Percentiles rank a stretch among this genome's conserved stretches.
phyloP scores from a whole-genome alignment of 1,284 basidiomycete species.

The Melanopsichium pennsylvanicum region DNA sequence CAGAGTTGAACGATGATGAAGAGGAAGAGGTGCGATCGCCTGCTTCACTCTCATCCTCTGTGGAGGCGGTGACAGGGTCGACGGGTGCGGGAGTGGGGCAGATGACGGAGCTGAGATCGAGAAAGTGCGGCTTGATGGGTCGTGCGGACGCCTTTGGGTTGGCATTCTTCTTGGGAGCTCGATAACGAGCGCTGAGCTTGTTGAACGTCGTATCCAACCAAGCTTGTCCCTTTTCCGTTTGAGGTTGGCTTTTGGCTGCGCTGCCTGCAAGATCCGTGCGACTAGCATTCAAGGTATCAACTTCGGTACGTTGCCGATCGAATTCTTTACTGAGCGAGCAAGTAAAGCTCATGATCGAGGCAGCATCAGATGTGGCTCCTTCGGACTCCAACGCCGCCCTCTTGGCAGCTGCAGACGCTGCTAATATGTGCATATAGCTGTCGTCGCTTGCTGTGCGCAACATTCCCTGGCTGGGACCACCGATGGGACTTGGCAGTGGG shows the following conservation, averaged over 20 bases:
- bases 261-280: conserved; percentile 4
- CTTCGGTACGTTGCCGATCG: conserved; percentile 25
- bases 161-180: conserved; percentile 20
- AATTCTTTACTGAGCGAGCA: conserved; percentile 43
- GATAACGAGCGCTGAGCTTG: conserved; percentile 29
- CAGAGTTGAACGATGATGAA: conserved; percentile 26
- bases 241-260: neutral
- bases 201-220: conserved; percentile 43
- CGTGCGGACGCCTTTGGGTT: neutral
- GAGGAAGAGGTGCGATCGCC: conserved; percentile 27
- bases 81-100: conserved; percentile 20
- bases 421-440: conserved; percentile 40
- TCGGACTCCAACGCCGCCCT: conserved; percentile 22
- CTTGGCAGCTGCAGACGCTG: conserved; percentile 30
- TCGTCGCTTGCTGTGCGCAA: conserved; percentile 38
- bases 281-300: conserved; percentile 9
- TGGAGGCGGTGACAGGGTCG: conserved; percentile 1
- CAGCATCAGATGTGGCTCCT: conserved; percentile 13
- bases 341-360: conserved; percentile 36
- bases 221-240: conserved; percentile 17
- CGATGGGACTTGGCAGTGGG: conserved; percentile 18
- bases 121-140: conserved; percentile 39
- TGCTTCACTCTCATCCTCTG: conserved; percentile 22
- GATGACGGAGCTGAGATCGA: conserved; percentile 46
- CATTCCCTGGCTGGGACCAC: conserved; percentile 22